Conservation (phyloP, 2,329 filamentous ascomycete genomes). For the Ceratocystis cacaofunesta region DNA sequence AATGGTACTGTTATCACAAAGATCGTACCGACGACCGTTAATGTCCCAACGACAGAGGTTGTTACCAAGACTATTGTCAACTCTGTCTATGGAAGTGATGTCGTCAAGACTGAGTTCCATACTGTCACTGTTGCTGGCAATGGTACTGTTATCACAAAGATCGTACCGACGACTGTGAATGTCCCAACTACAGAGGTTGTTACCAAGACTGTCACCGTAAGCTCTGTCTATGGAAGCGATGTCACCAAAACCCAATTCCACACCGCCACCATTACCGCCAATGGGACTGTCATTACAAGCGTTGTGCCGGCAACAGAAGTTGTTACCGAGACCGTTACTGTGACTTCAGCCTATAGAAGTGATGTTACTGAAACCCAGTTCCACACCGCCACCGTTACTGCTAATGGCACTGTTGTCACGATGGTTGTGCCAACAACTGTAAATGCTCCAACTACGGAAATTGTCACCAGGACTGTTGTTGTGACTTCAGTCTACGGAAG, state of each 20-base stretch:
- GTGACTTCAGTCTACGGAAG: neutral
- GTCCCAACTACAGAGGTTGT: constrained; percentile 4
- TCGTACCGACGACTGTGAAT: constrained; percentile 1
- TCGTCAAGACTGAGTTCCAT: neutral
- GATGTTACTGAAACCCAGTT: neutral
- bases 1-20: constrained; percentile 1
- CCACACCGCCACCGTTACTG: constrained; percentile 7
- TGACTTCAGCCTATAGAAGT: neutral
- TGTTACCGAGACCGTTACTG: neutral
- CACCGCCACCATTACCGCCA: neutral
- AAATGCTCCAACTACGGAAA: constrained; percentile 15
- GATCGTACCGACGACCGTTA: constrained; percentile 1
- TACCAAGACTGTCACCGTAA: constrained; percentile 3
- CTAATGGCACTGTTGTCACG: neutral
- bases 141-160: neutral
- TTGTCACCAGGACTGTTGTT: neutral
- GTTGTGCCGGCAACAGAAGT: neutral
- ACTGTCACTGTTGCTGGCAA: neutral
- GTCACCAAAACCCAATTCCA: neutral
- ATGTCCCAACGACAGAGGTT: constrained; percentile 5
- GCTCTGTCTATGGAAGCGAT: neutral
- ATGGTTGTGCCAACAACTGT: neutral
- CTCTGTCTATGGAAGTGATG: neutral
- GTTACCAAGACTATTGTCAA: neutral
- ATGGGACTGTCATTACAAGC: neutral